A percentile compares a stretch with the other conserved stretches of the same genome.
Evolutionary conservation across 2,329 filamentous ascomycete genomes (phyloP).

Genomic region (Aspergillus fructus): DNA sequence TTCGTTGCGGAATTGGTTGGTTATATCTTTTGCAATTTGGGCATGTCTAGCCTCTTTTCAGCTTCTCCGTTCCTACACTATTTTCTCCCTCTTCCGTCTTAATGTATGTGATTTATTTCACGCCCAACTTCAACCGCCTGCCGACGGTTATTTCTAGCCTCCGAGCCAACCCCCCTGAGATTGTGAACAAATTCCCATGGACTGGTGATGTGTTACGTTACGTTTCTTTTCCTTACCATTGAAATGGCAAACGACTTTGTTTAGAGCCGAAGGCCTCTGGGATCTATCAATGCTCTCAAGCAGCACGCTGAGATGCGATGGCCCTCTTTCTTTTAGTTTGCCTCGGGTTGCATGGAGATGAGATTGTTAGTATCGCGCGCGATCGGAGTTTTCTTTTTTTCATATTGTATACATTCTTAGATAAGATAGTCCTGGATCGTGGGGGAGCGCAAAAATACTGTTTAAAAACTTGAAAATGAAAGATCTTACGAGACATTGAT

Average conservation of each 20-base stretch:
- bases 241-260: slow-evolving; percentile 25
- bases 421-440: slow-evolving; percentile 15
- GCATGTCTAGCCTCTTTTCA: slow-evolving; percentile 24
- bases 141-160: slow-evolving; percentile 21
- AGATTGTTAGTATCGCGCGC: slow-evolving; percentile 24
- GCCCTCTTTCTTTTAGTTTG: slow-evolving; percentile 8
- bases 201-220: slow-evolving; percentile 23
- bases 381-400: slow-evolving; percentile 22
- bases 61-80: slow-evolving; percentile 10
- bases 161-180: slow-evolving; percentile 28
- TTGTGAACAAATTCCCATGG: slow-evolving; percentile 31
- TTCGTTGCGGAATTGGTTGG: slow-evolving; percentile 38
- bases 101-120: slow-evolving; percentile 35
- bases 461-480: slow-evolving; percentile 18
- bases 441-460: slow-evolving; percentile 11
- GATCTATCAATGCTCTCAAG: neutral
- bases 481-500: slow-evolving; percentile 7
- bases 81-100: slow-evolving; percentile 4
- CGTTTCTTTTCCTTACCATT: slow-evolving; percentile 15
- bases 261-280: slow-evolving; percentile 19
- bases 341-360: slow-evolving; percentile 29
- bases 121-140: slow-evolving; percentile 19
- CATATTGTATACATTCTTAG: slow-evolving; percentile 32
- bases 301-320: slow-evolving; percentile 8
- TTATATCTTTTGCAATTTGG: slow-evolving; percentile 38